Percentiles rank a stretch among this genome's conserved stretches.
Evolutionary conservation across 345 rosid species (phyloP).

Genomic region (Eucalyptus cloeziana): DNA sequence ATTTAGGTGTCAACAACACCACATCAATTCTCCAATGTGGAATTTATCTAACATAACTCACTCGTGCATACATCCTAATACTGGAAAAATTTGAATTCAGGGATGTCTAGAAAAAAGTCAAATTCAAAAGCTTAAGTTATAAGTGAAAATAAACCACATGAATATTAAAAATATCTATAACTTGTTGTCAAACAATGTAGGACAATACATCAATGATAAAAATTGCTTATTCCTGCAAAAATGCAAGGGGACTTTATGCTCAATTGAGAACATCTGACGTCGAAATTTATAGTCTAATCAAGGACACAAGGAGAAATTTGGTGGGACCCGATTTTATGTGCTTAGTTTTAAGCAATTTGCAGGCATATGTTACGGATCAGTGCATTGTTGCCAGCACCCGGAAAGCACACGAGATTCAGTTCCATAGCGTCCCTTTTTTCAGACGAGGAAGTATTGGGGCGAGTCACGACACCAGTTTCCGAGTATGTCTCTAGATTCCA

Average conservation of each 20-base stretch:
- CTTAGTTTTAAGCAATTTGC: neutral
- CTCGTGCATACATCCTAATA: rapidly evolving
- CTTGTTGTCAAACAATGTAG: neutral
- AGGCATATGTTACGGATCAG: neutral
- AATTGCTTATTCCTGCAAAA: neutral
- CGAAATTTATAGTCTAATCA: neutral
- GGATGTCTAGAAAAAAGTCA: no score
- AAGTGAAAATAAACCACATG: neutral
- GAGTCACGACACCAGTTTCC: neutral
- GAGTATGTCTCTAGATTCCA: neutral
- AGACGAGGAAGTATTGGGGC: neutral
- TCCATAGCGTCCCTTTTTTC: neutral
- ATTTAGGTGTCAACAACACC: no score
- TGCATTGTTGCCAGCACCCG: neutral
- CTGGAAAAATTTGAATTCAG: rapidly evolving
- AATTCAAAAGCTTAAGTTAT: neutral
- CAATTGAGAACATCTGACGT: neutral
- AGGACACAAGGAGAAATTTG: neutral
- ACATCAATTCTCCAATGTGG: no score
- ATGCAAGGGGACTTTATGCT: neutral
- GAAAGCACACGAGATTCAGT: neutral
- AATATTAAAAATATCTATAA: no score
- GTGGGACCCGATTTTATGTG: neutral
- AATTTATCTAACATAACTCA: no score
- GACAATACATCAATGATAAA: no score